Evolutionary conservation across 2,329 filamentous ascomycete species (phyloP).

Genomic region (Cladophialophora chaetospira): DNA sequence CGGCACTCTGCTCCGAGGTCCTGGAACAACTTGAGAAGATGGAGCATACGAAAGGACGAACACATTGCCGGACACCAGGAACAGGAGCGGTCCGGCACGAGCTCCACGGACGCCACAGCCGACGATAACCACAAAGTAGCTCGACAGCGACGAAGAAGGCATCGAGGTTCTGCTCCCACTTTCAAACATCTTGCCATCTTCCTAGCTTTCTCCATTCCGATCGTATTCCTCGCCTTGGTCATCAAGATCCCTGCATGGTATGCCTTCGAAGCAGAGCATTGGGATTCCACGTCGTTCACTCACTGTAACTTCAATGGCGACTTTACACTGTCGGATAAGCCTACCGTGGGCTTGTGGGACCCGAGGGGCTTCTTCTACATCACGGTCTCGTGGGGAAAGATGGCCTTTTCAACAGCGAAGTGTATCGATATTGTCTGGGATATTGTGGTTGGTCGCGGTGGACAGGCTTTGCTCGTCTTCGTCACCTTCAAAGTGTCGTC

Average conservation of each 20-base stretch:
- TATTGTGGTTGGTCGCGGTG: slow-evolving; percentile 38
- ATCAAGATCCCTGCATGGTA: slow-evolving; percentile 15
- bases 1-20: slow-evolving; percentile 4
- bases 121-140: background rate
- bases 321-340: slow-evolving; percentile 17
- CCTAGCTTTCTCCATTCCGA: slow-evolving; percentile 20
- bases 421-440: slow-evolving; percentile 42
- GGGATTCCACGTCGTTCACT: slow-evolving; percentile 17
- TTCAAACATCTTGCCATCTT: slow-evolving; percentile 12
- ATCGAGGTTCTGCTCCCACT: background rate
- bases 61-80: background rate
- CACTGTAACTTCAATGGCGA: slow-evolving; percentile 27
- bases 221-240: slow-evolving; percentile 17
- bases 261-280: slow-evolving; percentile 11
- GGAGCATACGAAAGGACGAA: slow-evolving; percentile 8
- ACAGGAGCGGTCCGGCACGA: background rate
- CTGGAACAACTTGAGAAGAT: slow-evolving; percentile 8
- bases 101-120: background rate
- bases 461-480: slow-evolving; percentile 38
- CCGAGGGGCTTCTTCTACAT: slow-evolving; percentile 25
- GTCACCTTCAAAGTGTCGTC: slow-evolving; percentile 39
- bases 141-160: background rate
- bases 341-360: slow-evolving; percentile 23
- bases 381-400: slow-evolving; percentile 23
- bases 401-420: slow-evolving; percentile 39